Base-by-base conservation (phyloP, 1,284 basidiomycete genomes). In the Microbotryomycetes sp. region DNA sequence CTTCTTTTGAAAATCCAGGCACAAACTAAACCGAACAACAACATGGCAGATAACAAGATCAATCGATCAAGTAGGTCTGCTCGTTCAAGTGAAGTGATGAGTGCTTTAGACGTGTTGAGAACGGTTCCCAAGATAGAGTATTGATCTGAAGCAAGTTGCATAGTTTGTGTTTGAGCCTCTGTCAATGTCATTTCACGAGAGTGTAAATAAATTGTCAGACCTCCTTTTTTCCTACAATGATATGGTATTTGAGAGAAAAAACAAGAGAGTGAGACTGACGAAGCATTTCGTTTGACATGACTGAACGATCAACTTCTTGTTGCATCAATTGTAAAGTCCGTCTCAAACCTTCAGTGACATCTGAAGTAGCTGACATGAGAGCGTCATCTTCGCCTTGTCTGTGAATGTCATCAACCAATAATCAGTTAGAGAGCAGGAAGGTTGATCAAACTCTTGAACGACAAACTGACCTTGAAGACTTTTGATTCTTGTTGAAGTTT, bases 11-110 rank as follows among this genome's bases (percentile, higher is more conserved):
- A 73, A 67, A 96, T 86, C 71, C 89, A 92, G 15, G 86, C 80
- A 9, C 91, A 84, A 36, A 88, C 86, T n/a, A 92, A 81, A 60
- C 86, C 70, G 78, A 96, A 96, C 76, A 96, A 88, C 19, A 79
- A 72, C 31, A 96, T 82, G 0, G 84, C 88, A 5, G 84, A 80
- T 59, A 89, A 77, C 67, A 97, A 86, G 65, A 94, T 78, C 36
- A 92, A 75, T 6, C 91, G 86, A 78, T 97, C 92, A n/a, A 92
- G 79, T 84, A 88, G 87, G 79, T 96, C 91, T 6, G 90, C 84
- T 63, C 86, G 85, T 76, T 93, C 87, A 49, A 97, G 84, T 0
- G 86, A 84, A 19, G 86, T 87, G 67, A 96, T 85, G 63, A 96
- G 83, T 45, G 86, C 81, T 71, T 87, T 86, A 1, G 90, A 92